Conservation (phyloP, 1,139 yeast genomes). For the Zygotorulaspora mrakii region DNA sequence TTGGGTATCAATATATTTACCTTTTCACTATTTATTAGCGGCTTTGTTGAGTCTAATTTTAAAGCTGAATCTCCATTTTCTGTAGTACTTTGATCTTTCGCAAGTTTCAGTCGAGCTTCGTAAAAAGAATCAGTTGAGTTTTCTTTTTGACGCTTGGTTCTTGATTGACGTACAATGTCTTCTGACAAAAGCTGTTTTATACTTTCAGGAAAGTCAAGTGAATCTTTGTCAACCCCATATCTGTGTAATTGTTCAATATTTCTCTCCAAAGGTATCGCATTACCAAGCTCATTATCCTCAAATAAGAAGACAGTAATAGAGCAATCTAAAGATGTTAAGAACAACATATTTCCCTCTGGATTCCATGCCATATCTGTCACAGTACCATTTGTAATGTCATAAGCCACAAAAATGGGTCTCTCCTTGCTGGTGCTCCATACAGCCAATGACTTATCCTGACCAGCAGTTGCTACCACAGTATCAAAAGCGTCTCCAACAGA, state of each 20-base stretch:
- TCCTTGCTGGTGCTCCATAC: conserved; percentile 64
- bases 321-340: conserved; percentile 81
- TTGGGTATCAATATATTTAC: conserved; percentile 32
- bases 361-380: conserved; percentile 77
- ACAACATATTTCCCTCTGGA: conserved; percentile 69
- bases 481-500: conserved; percentile 33
- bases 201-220: conserved; percentile 82
- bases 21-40: conserved; percentile 13
- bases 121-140: conserved; percentile 3
- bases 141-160: conserved; percentile 15
- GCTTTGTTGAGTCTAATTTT: conserved; percentile 24
- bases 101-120: conserved; percentile 20
- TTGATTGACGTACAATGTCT: conserved; percentile 46
- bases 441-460: conserved; percentile 70
- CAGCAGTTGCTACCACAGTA: conserved; percentile 71
- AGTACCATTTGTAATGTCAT: conserved; percentile 57
- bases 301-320: conserved; percentile 68
- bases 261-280: conserved; percentile 59
- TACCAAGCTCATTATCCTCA: conserved; percentile 70
- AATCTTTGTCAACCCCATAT: conserved; percentile 86
- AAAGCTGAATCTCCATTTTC: not conserved
- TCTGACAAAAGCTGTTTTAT: conserved; percentile 73
- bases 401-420: conserved; percentile 61
- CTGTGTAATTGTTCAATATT: conserved; percentile 68
- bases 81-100: not conserved